Evolutionary conservation across 257 asterid genomes (phyloP), one percentile per base, ranked within the genome.

Genomic region (Salvia rosmarinus): DNA sequence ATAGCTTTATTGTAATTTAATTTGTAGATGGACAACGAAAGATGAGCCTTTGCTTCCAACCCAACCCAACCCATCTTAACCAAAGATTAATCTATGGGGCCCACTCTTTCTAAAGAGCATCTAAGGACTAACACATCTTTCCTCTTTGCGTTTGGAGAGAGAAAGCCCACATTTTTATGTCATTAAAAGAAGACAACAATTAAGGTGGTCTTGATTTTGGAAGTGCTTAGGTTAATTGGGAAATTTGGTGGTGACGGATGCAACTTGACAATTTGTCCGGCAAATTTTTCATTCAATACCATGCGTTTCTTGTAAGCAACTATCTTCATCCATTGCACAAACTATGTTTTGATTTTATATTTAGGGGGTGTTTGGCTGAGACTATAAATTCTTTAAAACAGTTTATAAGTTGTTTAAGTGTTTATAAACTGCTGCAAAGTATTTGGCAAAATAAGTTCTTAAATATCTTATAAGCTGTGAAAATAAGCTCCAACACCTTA

Each of bases 11-110:
- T n/a, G n/a, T n/a, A n/a, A n/a, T n/a, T 56, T 82, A 56, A 56
- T 25, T 56, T 82, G 70, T 42, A 40, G 62, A 72, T 62, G 25
- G 81, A 78, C 72, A 73, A 78, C 72, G 90, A 80, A 77, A 76
- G 79, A 81, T 47, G 64, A 77, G 59, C 63, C 37, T 74, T 70
- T 89, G 92, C 83, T 87, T 81, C 96, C 89, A 71, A 89, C 83
- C 83, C 96, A 73, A 89, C 95, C 96, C 85, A 80, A 85, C 97
- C 96, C 84, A 75, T 68, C 52, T 64, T 47, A 61, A 30, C 10
- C 68, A 21, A 51, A 50, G 54, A 50, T 73, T 64, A 64, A 23
- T 64, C 70, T 52, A 0, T 66, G 78, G 87, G 92, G 90, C 79
- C 97, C 93, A 82, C 81, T 82, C 50, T 35, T 57, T 43, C 30